Base-by-base conservation (phyloP, 306 rosid species). In the Cicer arietinum region DNA sequence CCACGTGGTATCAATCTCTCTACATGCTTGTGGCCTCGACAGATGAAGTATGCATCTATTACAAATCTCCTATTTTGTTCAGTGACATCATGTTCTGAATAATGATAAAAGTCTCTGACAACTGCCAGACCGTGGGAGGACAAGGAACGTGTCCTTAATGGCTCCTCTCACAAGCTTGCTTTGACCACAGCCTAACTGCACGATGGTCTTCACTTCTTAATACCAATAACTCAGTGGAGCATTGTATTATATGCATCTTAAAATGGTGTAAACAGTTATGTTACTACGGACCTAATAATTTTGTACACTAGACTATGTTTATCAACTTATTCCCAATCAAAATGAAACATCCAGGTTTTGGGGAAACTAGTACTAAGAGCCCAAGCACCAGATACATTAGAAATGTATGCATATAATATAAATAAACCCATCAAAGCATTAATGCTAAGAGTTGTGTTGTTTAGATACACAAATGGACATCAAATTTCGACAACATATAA, bases 1-100 rank as follows among this genome's bases (percentile, higher is more conserved):
- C 56, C 37, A 70, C 17, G 11, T 17, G n/a, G 44, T n/a, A 52
- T 44, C 73, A 60, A 73, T 67, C 44, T 69, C 66, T 76, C 63
- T 51, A 70, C 52, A 51, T 71, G 63, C 25, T 44, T 37, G 56
- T 50, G 22, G 56, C 67, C 70, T 47, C 53, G 45, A 53, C 46
- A 69, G 52, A 79, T 37, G 60, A 54, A 59, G 62, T 53, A 16
- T 37, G 37, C 74, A 60, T 45, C 12, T 60, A 59, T n/a, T 52
- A 17, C 18, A 7, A 71, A 52, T 14, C 11, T 35, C 35, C 18
- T 16, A 50, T 6, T 45, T 41, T 68, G 22, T 59, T 46, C 50
- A 48, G 22, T 50, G 60, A 62, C 66, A 74, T 50, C 76, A 71
- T 43, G 39, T 16, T 35, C 43, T 52, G 18, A 46, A 52, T 61